Base-by-base conservation (phyloP, 805 yeast genomes). In the Torulaspora indica region DNA sequence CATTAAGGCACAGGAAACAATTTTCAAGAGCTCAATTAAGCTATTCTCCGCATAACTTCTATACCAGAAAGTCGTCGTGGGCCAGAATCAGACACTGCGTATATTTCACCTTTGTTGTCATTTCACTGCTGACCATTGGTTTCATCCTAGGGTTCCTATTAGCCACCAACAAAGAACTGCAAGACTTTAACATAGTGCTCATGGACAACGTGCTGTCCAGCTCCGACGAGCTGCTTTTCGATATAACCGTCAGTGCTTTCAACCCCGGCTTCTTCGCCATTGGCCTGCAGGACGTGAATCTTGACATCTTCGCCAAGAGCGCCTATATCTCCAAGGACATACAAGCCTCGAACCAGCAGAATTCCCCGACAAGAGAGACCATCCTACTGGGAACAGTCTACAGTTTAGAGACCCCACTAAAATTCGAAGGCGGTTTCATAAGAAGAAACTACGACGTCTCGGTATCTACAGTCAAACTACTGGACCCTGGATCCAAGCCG, bases 221-320 rank as follows among this genome's bases (percentile, higher is more conserved):
- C 40, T 81, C 82, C 51, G 95, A 89, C 57, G 97, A 88, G 59
- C 68, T 91, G 37, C 76, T 89, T 0, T 88, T 91, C 67, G 86
- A 83, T 59, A 68, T 91, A 54, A 76, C 78, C 2, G 77, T 88
- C 17, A 83, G 79, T 47, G 95, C 95, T 0, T 78, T 82, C 55
- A 91, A 91, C 61, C 96, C 96, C 0, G 96, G 97, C 0, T 76
- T 90, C 65, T 71, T 89, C 52, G 73, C 84, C 2, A 78, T 89
- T 4, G 67, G 70, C 2, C 71, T 90, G 2, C 69, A 71, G 33
- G 77, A 79, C 10, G 81, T 82, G 8, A 91, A 86, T 52, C 64
- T 91, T 33, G 97, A 91, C 61, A 71, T 91, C 2, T 91, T 91
- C 70, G 97, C 91, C 1, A 81, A 80, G 54, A 77, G 85, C 37